phyloP scores from a whole-genome alignment of 2,329 filamentous ascomycete genomes.

The Alternaria atra region DNA sequence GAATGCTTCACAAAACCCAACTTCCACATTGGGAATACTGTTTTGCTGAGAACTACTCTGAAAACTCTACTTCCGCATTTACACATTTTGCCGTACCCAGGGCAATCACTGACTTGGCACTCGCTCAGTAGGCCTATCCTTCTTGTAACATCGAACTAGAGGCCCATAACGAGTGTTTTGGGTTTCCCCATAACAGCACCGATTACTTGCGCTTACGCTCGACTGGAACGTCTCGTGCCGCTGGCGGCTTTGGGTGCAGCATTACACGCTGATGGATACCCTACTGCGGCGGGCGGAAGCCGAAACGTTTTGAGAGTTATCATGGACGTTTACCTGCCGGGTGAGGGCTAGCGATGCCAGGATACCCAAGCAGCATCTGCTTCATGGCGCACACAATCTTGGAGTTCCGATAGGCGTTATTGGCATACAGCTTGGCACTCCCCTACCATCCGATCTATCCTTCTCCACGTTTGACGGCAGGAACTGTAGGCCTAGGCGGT shows the following conservation, averaged over 20 bases:
- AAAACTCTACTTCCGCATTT: neutral
- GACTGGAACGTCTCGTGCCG: too few relatives aligned
- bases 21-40: neutral
- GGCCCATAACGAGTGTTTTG: neutral
- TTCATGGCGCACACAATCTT: slow-evolving; percentile 7
- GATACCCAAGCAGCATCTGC: neutral
- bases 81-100: too few relatives aligned
- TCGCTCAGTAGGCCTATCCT: neutral
- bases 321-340: neutral
- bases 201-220: too few relatives aligned
- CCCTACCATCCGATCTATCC: neutral
- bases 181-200: too few relatives aligned
- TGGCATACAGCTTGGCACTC: slow-evolving; percentile 3
- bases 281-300: neutral
- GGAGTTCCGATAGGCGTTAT: slow-evolving; percentile 16
- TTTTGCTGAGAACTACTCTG: neutral
- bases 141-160: neutral
- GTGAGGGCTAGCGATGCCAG: neutral
- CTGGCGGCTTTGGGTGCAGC: neutral
- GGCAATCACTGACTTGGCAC: too few relatives aligned
- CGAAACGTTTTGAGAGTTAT: neutral
- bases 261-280: neutral
- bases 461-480: slow-evolving; percentile 3
- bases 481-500: slow-evolving; percentile 8
- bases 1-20: neutral